Evolutionary conservation across 768 basidiomycete genomes (phyloP), one percentile per base, ranked within the genome.

Genomic region (Lactarius quietus): DNA sequence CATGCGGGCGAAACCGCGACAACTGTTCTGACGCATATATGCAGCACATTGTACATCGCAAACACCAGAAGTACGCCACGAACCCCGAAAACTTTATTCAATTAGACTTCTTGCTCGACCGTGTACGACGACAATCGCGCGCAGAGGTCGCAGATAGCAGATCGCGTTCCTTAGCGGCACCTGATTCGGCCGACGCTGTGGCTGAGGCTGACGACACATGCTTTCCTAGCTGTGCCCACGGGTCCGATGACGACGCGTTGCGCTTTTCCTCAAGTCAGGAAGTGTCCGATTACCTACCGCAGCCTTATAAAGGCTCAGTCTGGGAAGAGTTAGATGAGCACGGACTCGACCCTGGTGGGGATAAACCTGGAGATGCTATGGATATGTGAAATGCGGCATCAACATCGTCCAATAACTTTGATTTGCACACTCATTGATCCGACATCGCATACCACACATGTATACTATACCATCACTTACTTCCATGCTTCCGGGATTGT

Each of bases 1-100:
- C 61, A 28, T 15, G 29, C 8, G n/a, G 0, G 3, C 17, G 31
- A 33, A 23, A 9, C 17, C n/a, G 17, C 9, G 26, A 38, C 14
- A 6, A 28, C n/a, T 18, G 7, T 26, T 28, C 61, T 45, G 35
- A 65, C 56, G 55, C 68, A 26, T 43, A 53, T 61, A 55, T 57
- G 7, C 70, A 97, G 94, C 95, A 97, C 72, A 80, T 90, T 61
- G 75, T 76, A 56, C 80, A 86, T 18, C 83, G 83, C 56, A 90
- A 82, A 71, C 96, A 98, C 74, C 84, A 86, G 60, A 89, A 87
- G 66, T 98, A 92, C 74, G 94, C 96, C 0, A 76, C 76, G 18
- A 85, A 94, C 70, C 81, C 86, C 63, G 79, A 81, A 26, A 93
- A 98, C 75, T 98, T 94, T 73, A 71, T 79, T 33, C 83, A 86